Evolutionary conservation across 352 stramenopile genomes (phyloP).

Genomic region (Globisporangium iwayamae): DNA sequence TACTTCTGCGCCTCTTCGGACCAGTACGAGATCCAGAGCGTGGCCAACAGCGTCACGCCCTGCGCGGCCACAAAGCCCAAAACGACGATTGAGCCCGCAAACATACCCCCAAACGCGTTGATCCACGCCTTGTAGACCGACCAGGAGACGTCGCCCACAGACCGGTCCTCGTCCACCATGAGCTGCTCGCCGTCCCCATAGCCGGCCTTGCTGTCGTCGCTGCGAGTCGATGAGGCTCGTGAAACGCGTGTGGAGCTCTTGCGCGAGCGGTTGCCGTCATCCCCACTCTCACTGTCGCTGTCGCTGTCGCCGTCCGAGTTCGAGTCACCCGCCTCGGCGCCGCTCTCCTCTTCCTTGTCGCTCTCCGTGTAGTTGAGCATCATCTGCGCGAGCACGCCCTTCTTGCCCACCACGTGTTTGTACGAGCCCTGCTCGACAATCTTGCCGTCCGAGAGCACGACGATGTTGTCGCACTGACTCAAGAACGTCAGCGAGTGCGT

Average conservation of each 20-base stretch:
- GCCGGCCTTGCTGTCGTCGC: conserved; percentile 36
- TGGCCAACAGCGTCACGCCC: conserved; percentile 49
- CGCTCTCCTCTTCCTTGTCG: conserved; percentile 42
- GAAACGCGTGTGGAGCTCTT: conserved; percentile 32
- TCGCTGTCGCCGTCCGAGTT: conserved; percentile 20
- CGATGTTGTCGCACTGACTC: conserved; percentile 53
- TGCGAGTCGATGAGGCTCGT: conserved; percentile 51
- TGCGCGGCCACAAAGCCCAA: conserved; percentile 52
- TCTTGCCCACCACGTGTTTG: conserved; percentile 53
- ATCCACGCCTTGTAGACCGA: conserved; percentile 64
- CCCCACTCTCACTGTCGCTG: conserved; percentile 26
- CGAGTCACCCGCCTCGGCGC: neutral
- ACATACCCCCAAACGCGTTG: conserved; percentile 55
- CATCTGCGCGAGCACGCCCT: conserved; percentile 53
- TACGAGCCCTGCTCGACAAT: conserved; percentile 61
- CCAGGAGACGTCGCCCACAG: conserved; percentile 69
- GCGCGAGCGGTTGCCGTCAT: conserved; percentile 22
- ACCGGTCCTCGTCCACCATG: conserved; percentile 72
- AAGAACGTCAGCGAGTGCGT: conserved; percentile 68
- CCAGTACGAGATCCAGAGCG: conserved; percentile 94
- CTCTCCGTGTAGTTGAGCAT: conserved; percentile 62
- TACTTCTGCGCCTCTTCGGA: conserved; percentile 63
- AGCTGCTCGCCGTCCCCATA: conserved; percentile 34
- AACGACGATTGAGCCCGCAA: conserved; percentile 44
- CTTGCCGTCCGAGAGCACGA: conserved; percentile 51